A percentile compares a stretch with the other conserved stretches of the same genome.
Evolutionary conservation across 1,139 yeast species (phyloP).

Genomic region (Magnusiomyces paraingens): DNA sequence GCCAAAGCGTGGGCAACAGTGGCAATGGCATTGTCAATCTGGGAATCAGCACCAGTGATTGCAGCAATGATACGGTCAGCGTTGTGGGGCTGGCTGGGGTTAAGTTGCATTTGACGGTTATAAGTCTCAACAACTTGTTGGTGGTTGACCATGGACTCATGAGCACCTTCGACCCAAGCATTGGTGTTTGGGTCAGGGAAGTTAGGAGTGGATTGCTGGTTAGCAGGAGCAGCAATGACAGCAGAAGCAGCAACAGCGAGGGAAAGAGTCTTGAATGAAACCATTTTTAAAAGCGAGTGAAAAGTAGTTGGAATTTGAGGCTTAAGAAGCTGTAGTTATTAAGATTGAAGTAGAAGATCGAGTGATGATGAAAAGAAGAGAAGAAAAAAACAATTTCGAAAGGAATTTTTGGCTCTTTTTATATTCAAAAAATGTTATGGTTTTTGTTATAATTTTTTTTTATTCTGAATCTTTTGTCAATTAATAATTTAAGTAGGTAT

Average conservation of each 20-base stretch:
- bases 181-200: background rate
- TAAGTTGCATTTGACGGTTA: constrained; percentile 12
- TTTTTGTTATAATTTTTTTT: no score
- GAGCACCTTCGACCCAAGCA: constrained; percentile 11
- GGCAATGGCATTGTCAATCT: constrained; percentile 25
- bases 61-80: constrained; percentile 18
- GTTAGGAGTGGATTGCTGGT: background rate
- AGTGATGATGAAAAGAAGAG: background rate
- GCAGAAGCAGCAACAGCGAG: constrained; percentile 3
- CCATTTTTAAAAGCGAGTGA: constrained; percentile 4
- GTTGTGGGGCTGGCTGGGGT: constrained; percentile 18
- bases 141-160: constrained; percentile 19
- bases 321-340: background rate
- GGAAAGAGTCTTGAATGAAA: constrained; percentile 4
- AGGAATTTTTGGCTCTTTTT: background rate
- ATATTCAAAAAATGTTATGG: no score
- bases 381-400: background rate
- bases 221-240: background rate
- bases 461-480: no score
- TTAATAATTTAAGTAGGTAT: no score
- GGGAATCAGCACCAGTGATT: constrained; percentile 25
- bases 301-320: background rate
- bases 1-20: constrained; percentile 23
- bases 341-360: background rate
- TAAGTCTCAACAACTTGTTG: constrained; percentile 21